Evolutionary conservation across 371 early-diverging fungal species (phyloP).

Genomic region (Saksenaea oblongispora): DNA sequence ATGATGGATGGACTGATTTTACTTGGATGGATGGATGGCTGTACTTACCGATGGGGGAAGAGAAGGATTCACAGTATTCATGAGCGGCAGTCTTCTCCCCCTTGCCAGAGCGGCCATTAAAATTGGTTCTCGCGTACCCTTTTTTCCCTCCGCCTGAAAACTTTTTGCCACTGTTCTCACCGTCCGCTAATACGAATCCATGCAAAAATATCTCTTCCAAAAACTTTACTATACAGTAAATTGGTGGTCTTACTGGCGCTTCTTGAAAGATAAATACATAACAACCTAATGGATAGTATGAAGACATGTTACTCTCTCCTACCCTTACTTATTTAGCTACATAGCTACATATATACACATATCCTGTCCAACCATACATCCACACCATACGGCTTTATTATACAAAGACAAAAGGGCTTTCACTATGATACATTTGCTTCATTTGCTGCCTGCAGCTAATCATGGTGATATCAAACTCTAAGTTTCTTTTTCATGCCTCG

Average conservation of each 20-base stretch:
- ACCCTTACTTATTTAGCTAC: too few species aligned
- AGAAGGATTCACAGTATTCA: background rate
- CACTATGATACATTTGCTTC: background rate
- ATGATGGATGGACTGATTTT: background rate
- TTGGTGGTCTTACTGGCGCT: too few species aligned
- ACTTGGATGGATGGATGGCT: constrained; percentile 2
- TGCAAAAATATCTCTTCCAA: background rate
- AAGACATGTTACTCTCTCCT: too few species aligned
- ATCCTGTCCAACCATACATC: background rate
- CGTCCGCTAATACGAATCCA: too few species aligned
- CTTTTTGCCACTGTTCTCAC: background rate
- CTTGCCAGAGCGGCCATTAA: background rate
- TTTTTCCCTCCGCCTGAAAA: background rate
- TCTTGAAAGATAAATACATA: too few species aligned
- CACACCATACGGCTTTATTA: background rate
- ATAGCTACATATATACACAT: too few species aligned
- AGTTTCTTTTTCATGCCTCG: constrained; percentile 32
- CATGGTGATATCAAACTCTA: constrained; percentile 14
- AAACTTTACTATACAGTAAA: background rate
- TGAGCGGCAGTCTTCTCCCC: constrained; percentile 2
- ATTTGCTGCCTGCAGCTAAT: constrained; percentile 1
- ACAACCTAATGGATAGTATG: too few species aligned
- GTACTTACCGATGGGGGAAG: constrained; percentile 6
- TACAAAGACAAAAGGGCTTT: background rate
- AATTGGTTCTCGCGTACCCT: background rate